These are phyloP conservation scores for Linnemannia elongata DNA, from an alignment of 192 early-diverging fungal genomes.

Conservation along the genomic window DNA sequence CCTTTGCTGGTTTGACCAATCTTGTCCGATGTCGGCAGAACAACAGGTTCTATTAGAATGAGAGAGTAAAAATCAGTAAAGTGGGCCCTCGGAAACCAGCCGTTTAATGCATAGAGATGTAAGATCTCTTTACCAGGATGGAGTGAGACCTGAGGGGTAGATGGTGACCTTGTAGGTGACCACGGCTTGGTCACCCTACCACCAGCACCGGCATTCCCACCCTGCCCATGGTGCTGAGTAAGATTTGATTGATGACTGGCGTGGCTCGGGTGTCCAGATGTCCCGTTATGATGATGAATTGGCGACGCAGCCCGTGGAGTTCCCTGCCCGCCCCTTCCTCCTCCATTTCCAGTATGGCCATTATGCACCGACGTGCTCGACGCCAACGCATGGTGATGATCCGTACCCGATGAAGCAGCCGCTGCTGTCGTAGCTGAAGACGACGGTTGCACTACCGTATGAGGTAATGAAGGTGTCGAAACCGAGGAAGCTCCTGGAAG, in stretches of 20 bases:
- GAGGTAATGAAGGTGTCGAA: neutral
- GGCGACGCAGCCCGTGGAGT: constrained; percentile 28
- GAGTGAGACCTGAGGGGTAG: constrained; percentile 1
- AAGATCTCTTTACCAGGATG: neutral
- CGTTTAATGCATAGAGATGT: neutral
- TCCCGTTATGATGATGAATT: constrained; percentile 13
- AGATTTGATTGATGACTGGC: constrained; percentile 13
- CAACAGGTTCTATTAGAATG: constrained; percentile 32
- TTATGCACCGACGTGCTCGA: neutral
- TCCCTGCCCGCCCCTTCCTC: constrained; percentile 25
- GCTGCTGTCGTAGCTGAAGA: neutral
- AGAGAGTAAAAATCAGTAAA: neutral
- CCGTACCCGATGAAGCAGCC: neutral
- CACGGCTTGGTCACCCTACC: constrained; percentile 1
- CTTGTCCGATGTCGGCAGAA: constrained; percentile 35
- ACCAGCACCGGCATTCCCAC: neutral
- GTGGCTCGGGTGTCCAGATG: constrained; percentile 10
- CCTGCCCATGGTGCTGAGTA: neutral
- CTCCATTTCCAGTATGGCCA: neutral
- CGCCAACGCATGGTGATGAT: neutral
- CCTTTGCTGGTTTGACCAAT: constrained; percentile 53
- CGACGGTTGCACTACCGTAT: neutral
- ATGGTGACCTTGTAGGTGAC: constrained; percentile 20
- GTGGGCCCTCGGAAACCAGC: too few species aligned
- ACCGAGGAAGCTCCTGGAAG: constrained; percentile 20